Evolutionary conservation across 345 rosid genomes (phyloP), one percentile per base, ranked within the genome.

Genomic region (Rubroshorea leprosula): DNA sequence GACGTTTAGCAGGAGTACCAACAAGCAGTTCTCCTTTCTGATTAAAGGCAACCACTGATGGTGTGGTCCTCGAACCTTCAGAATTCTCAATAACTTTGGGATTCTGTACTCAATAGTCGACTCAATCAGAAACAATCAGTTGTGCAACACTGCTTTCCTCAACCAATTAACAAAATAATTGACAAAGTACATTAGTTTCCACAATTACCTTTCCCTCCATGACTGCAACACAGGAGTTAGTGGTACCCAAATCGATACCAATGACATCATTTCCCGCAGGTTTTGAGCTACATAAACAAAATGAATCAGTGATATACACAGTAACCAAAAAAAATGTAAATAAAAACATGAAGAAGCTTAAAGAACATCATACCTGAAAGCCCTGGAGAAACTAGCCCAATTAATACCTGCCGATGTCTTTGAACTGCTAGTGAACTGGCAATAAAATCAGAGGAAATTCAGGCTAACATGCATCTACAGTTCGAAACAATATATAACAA

Each of bases 141-240:
- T 9, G 21, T 11, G 21, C 3, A 23, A 43, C 44, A 41, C 11
- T 14, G 27, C 2, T 2, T 16, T 55, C 10, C 5, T n/a, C n/a
- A 46, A 46, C 9, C 41, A 47, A 17, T 8, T 5, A 35, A 50
- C 1, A 63, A 16, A 16, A 53, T 25, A 49, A 21, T 5, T 6
- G 19, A 47, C 35, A 26, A n/a, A 62, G 22, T 20, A 2, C 0
- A 8, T 2, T 3, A 26, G 38, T 31, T 18, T 10, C 16, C 31
- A 6, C n/a, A 60, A n/a, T 49, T 55, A 93, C 99, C 82, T 90
- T 93, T 41, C 99, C 99, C 63, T 93, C 99, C 99, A 93, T 93
- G 60, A 90, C 83, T n/a, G 95, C 76, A 64, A 93, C 99, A 67
- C 99, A 93, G 0, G 99, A 93, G 67, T 90, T 93, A 14, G 99